These are phyloP conservation scores for Scheffersomyces lignosus DNA, from an alignment of 805 yeast genomes.

Conservation along the genomic window DNA sequence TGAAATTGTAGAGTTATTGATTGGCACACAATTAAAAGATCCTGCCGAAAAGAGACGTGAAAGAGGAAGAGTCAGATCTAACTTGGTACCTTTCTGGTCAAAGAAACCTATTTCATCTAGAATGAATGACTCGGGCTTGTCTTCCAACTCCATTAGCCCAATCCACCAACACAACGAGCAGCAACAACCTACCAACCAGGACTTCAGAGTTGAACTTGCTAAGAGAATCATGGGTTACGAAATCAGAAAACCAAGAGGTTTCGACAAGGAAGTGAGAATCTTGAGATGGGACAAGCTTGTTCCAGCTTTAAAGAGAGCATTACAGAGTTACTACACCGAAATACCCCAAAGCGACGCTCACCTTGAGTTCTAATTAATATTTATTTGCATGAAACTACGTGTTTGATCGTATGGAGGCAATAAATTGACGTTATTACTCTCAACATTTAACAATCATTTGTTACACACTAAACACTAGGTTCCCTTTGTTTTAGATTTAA, in stretches of 20 bases:
- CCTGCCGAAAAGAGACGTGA: slow-evolving; percentile 58
- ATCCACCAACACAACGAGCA: slow-evolving; percentile 4
- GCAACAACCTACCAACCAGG: slow-evolving; percentile 22
- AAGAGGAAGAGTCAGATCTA: slow-evolving; percentile 65
- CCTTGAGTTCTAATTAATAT: neutral
- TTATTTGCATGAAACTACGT: too few relatives aligned
- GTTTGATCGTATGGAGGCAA: too few relatives aligned
- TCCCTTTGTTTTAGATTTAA: too few relatives aligned
- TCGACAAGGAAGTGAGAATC: slow-evolving; percentile 66
- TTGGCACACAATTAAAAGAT: slow-evolving; percentile 48
- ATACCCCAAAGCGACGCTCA: slow-evolving; percentile 36
- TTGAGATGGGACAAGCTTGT: slow-evolving; percentile 59
- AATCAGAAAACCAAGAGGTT: slow-evolving; percentile 63
- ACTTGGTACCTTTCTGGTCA: slow-evolving; percentile 67
- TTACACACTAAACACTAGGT: too few relatives aligned
- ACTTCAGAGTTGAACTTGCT: slow-evolving; percentile 54
- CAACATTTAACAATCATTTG: too few relatives aligned
- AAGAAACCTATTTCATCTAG: slow-evolving; percentile 55
- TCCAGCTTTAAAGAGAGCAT: slow-evolving; percentile 61
- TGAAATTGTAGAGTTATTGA: slow-evolving; percentile 60
- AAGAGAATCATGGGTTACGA: slow-evolving; percentile 66
- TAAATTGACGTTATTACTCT: too few relatives aligned
- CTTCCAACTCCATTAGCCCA: slow-evolving; percentile 8
- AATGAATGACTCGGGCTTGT: slow-evolving; percentile 25
- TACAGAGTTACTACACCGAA: slow-evolving; percentile 65